Conservation (phyloP, 1,284 basidiomycete genomes). For the Xerocomus cyaneibrunnescens region DNA sequence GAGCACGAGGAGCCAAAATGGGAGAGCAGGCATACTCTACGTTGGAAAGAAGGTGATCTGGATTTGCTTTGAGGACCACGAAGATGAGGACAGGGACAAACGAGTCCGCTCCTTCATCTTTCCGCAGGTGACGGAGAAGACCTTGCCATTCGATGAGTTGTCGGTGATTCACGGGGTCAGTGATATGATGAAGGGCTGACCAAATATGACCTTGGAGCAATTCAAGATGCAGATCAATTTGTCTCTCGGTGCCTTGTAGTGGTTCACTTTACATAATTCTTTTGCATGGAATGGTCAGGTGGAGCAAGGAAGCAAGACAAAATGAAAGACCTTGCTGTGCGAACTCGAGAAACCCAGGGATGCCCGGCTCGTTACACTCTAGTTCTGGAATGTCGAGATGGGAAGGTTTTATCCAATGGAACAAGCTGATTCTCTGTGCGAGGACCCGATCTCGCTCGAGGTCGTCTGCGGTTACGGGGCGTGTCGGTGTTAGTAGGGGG, state of each 20-base stretch:
- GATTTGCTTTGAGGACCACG: slow-evolving; percentile 92
- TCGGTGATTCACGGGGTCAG: slow-evolving; percentile 10
- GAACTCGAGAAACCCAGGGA: slow-evolving; percentile 89
- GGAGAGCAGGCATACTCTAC: slow-evolving; percentile 66
- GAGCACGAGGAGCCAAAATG: neutral
- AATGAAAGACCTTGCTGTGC: slow-evolving; percentile 75
- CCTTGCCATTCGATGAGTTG: slow-evolving; percentile 46
- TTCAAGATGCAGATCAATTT: slow-evolving; percentile 98
- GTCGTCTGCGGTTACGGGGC: slow-evolving; percentile 91
- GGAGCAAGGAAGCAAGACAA: neutral
- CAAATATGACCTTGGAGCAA: slow-evolving; percentile 99
- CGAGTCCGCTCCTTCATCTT: slow-evolving; percentile 83
- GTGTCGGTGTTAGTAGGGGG: slow-evolving; percentile 56
- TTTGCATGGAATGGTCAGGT: slow-evolving; percentile 1
- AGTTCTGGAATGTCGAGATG: slow-evolving; percentile 82
- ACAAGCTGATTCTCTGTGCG: slow-evolving; percentile 87
- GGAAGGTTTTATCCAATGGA: slow-evolving; percentile 86
- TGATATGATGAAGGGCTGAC: slow-evolving; percentile 46
- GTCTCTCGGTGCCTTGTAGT: slow-evolving; percentile 97
- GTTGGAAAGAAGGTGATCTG: slow-evolving; percentile 91
- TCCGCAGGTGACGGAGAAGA: slow-evolving; percentile 82
- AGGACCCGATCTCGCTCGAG: slow-evolving; percentile 92
- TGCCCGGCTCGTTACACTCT: slow-evolving; percentile 43
- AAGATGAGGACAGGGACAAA: slow-evolving; percentile 96
- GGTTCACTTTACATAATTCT: slow-evolving; percentile 96